Percentiles rank a stretch among this genome's conserved stretches.
These are phyloP conservation scores for Bondarzewia mesenterica DNA, from an alignment of 1,284 basidiomycete species.

Conservation along the genomic window DNA sequence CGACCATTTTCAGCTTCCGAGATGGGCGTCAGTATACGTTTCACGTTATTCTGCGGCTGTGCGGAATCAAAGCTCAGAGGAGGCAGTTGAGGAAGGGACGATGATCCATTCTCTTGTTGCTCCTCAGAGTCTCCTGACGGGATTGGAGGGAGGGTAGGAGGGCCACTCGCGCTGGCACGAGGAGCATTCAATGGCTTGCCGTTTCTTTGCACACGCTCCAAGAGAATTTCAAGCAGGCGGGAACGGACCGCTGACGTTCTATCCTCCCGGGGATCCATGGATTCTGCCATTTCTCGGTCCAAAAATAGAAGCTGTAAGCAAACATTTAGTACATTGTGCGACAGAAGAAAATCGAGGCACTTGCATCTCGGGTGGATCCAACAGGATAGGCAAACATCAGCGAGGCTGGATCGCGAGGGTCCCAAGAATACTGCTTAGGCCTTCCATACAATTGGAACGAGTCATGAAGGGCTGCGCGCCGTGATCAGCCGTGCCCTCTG, in stretches of 20 bases:
- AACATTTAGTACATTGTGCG: not conserved
- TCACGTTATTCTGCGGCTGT: constrained; percentile 9
- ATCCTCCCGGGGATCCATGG: constrained; percentile 73
- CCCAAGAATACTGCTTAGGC: constrained; percentile 79
- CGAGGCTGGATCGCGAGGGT: constrained; percentile 67
- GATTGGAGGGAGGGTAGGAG: constrained; percentile 20
- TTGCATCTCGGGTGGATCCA: constrained; percentile 64
- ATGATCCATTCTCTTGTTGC: not conserved
- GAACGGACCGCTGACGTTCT: constrained; percentile 63
- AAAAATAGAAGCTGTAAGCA: constrained; percentile 84
- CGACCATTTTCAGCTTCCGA: constrained; percentile 21
- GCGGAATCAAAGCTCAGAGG: constrained; percentile 22
- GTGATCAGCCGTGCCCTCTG: constrained; percentile 15
- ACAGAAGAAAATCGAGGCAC: constrained; percentile 19
- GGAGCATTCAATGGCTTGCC: not conserved
- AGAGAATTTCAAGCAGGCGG: constrained; percentile 54
- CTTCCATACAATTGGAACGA: constrained; percentile 83
- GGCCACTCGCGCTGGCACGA: constrained; percentile 3
- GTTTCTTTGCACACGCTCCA: constrained; percentile 52
- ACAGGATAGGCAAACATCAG: constrained; percentile 82
- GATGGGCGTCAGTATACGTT: constrained; percentile 24
- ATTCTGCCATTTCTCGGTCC: constrained; percentile 77
- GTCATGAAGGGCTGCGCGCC: constrained; percentile 69
- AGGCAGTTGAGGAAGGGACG: constrained; percentile 23
- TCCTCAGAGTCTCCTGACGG: constrained; percentile 9